Conservation (phyloP, 331 rosid species). For the Ulmus americana region DNA sequence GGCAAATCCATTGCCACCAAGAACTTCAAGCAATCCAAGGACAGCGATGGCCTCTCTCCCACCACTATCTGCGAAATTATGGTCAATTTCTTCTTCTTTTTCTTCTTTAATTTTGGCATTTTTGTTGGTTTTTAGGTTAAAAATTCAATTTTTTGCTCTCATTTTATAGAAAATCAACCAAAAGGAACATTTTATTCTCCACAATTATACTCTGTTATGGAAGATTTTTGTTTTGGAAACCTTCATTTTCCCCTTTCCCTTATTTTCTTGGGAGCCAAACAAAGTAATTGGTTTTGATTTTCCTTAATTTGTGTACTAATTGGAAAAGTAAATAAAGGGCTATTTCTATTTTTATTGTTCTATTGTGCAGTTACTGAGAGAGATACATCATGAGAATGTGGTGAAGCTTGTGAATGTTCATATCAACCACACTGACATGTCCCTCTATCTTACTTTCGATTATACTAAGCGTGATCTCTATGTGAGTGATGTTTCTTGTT, state of each 20-base stretch:
- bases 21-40: slow-evolving; percentile 90
- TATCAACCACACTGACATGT: slow-evolving; percentile 90
- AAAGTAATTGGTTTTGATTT: background rate
- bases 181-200: too few species aligned
- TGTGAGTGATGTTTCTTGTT: slow-evolving; percentile 40
- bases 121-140: background rate
- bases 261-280: background rate
- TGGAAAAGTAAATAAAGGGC: too few species aligned
- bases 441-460: slow-evolving; percentile 93
- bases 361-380: slow-evolving; percentile 72
- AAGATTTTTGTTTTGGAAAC: too few species aligned
- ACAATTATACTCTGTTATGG: too few species aligned
- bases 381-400: slow-evolving; percentile 85
- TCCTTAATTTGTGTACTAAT: too few species aligned
- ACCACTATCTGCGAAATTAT: slow-evolving; percentile 96
- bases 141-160: slow-evolving; percentile 6
- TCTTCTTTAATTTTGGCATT: background rate
- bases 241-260: background rate
- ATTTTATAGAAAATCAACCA: too few species aligned
- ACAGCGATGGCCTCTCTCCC: slow-evolving; percentile 94
- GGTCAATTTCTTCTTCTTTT: slow-evolving; percentile 36
- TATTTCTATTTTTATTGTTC: background rate
- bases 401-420: slow-evolving; percentile 95
- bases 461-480: slow-evolving; percentile 94
- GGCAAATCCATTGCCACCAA: slow-evolving; percentile 95